Evolutionary conservation across 225 moss, liverwort and hornwort species (phyloP), one percentile per base, ranked within the genome.

Genomic region (Marchantia polymorpha): DNA sequence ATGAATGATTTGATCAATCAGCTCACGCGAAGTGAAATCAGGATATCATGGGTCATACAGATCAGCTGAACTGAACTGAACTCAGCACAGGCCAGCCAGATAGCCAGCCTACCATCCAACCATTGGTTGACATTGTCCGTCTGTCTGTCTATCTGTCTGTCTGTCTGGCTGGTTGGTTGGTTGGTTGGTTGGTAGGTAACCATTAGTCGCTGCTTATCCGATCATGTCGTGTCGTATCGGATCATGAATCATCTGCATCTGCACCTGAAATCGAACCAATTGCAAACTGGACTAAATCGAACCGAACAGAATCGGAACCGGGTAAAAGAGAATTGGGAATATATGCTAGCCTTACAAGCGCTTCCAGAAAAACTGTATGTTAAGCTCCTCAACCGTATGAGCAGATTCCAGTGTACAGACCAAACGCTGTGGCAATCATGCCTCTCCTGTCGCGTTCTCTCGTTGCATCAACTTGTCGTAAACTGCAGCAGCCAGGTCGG

Each of bases 341-440:
- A 26, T 72, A 72, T 72, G 72, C 72, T 72, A 72, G 72, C 72
- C 50, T 72, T 72, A 72, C 72, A 47, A 72, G 72, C 72, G 72
- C 72, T 72, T 22, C 22, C 15, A 20, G 15, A 72, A 72, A 31
- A 51, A n/a, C 15, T 72, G n/a, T 15, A n/a, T 8, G 23, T n/a
- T 72, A 67, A 1, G 51, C 47, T 46, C 72, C 20, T 72, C 72
- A 72, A 72, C 72, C 72, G 52, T 22, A 72, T 8, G 72, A 72
- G 52, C 72, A 72, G 20, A 72, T 72, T n/a, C 72, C 72, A 23
- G 72, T 50, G 72, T 72, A 72, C 49, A 72, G 72, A 50, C 72
- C 72, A 72, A 50, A 50, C 23, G 9, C 19, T 52, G 72, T 72
- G 7, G 72, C 23, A 50, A 51, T 50, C 72, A 72, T 72, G 51